phyloP scores from a whole-genome alignment of 176 grass and related monocot species.

The Thalia dealbata region DNA sequence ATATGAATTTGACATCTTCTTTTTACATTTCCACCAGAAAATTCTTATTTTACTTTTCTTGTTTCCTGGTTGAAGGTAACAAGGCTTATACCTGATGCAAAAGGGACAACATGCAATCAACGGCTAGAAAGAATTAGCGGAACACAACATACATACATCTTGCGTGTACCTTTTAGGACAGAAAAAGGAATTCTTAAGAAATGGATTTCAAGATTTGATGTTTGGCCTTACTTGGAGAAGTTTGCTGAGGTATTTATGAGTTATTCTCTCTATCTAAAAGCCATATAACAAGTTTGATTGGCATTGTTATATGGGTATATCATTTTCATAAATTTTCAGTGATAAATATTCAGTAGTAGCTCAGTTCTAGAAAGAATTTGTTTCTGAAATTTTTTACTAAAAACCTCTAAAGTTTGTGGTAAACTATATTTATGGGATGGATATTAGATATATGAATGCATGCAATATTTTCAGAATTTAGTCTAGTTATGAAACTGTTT shows the following conservation, averaged over 20 bases:
- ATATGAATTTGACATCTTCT: not conserved
- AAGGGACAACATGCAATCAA: conserved; percentile 84
- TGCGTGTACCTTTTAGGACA: conserved; percentile 73
- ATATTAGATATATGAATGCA: not conserved
- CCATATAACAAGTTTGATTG: conserved; percentile 2
- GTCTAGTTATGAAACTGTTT: no score
- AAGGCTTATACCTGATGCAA: conserved; percentile 83
- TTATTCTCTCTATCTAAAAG: not conserved
- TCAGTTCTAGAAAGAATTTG: no score
- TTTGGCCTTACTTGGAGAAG: conserved; percentile 82
- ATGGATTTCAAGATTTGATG: conserved; percentile 97
- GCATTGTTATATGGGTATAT: not conserved
- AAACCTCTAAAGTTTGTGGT: no score
- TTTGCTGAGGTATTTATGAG: conserved; percentile 47
- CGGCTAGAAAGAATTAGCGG: conserved; percentile 83
- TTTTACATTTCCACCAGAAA: conserved; percentile 4
- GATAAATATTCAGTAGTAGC: no score
- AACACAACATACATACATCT: conserved; percentile 63
- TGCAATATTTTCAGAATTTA: not conserved
- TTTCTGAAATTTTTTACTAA: no score
- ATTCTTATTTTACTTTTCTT: conserved; percentile 4
- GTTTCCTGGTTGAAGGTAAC: conserved; percentile 46
- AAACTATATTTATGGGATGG: not conserved
- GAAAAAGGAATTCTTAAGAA: conserved; percentile 70
- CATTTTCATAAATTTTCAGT: not conserved